Evolutionary conservation across 73 alveolate genomes (phyloP).

Genomic region (Tetrahymena thermophila): DNA sequence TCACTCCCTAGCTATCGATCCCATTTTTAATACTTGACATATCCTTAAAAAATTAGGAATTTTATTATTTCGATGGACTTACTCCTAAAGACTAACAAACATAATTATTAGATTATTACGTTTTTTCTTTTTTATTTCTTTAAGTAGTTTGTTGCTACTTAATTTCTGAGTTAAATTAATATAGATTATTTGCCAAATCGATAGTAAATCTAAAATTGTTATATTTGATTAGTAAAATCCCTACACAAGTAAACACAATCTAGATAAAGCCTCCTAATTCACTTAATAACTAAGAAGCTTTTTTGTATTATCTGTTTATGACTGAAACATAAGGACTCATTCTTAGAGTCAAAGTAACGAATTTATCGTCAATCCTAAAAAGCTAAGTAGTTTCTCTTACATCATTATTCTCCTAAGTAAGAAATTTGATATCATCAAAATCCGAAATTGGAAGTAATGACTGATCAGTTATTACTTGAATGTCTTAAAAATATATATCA

Average conservation of each 20-base stretch:
- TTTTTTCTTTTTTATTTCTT: not conserved
- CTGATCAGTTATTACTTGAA: not conserved
- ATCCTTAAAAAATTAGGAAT: not conserved
- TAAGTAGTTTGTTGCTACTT: not conserved
- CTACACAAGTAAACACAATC: not conserved
- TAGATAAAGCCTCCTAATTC: not conserved
- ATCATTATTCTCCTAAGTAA: not conserved
- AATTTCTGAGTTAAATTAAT: not conserved
- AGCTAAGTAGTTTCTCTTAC: not conserved
- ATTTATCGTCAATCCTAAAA: not conserved
- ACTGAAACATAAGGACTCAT: not conserved
- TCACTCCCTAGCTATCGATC: not conserved
- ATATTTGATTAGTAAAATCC: not conserved
- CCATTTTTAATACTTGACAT: not conserved
- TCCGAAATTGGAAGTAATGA: not conserved
- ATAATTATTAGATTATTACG: not conserved
- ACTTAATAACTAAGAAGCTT: not conserved
- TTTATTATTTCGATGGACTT: not conserved
- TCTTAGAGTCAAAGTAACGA: not conserved
- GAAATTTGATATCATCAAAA: not conserved
- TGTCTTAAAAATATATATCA: not conserved
- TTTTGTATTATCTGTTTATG: not conserved
- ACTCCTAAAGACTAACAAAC: not conserved
- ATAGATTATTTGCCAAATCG: not conserved
- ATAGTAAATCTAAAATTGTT: not conserved